Conservation (phyloP, 176 grass and related monocot genomes). For the Carex pumila region DNA sequence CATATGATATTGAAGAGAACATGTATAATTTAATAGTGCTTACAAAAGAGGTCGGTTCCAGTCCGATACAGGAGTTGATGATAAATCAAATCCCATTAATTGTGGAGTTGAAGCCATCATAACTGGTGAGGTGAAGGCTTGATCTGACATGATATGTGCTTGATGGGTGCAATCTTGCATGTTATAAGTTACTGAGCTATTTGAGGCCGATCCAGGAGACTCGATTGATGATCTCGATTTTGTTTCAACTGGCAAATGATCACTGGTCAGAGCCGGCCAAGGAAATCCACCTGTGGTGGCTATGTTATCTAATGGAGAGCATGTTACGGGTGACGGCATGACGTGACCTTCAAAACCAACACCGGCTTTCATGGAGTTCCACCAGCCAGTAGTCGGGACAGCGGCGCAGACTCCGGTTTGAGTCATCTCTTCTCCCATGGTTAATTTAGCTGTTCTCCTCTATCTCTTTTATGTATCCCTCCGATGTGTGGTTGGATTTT, state of each 20-base stretch:
- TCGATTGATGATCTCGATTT: conserved; percentile 14
- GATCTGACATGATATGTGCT: conserved; percentile 7
- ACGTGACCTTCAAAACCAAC: conserved; percentile 6
- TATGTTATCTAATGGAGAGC: not conserved
- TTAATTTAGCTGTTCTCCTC: not conserved
- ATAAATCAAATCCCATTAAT: conserved; percentile 27
- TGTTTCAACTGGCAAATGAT: not conserved
- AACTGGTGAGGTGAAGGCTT: conserved; percentile 10
- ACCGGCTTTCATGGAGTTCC: conserved; percentile 24
- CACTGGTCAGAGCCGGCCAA: not conserved
- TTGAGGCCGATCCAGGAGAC: conserved; percentile 15
- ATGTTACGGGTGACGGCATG: conserved; percentile 6
- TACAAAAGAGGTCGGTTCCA: conserved; percentile 73
- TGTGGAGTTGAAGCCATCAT: conserved; percentile 21
- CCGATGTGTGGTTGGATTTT: conserved; percentile 20
- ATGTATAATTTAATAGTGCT: not conserved
- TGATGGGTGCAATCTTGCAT: conserved; percentile 19
- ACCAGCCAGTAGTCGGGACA: conserved; percentile 7
- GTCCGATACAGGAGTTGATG: conserved; percentile 18
- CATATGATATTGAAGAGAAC: not conserved
- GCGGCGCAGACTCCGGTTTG: not conserved
- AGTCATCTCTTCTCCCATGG: conserved; percentile 23
- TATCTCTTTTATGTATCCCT: not conserved
- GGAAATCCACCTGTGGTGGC: not conserved
- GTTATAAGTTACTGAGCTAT: conserved; percentile 7